Evolutionary conservation across 768 basidiomycete species (phyloP).

Genomic region (Mycena chlorophos): DNA sequence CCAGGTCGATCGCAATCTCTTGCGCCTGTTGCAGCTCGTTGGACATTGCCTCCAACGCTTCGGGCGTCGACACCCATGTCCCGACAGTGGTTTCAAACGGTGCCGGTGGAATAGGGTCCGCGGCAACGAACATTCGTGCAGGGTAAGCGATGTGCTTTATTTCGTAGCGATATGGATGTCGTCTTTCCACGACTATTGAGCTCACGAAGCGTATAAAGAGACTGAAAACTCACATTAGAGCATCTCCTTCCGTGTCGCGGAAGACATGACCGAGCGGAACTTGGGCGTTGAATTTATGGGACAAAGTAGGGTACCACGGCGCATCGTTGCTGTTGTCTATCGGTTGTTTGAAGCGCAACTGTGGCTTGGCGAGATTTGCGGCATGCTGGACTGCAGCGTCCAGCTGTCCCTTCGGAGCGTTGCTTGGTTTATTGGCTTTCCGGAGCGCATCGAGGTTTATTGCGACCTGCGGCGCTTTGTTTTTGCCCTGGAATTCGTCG

Average conservation of each 20-base stretch:
- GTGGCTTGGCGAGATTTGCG: constrained; percentile 77
- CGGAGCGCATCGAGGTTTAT: constrained; percentile 44
- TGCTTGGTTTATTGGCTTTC: constrained; percentile 31
- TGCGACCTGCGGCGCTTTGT: constrained; percentile 64
- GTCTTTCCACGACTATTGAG: too few species aligned
- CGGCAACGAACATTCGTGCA: constrained; percentile 56
- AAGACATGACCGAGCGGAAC: constrained; percentile 75
- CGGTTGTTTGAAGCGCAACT: constrained; percentile 64
- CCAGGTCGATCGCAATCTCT: constrained; percentile 92
- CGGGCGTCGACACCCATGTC: constrained; percentile 65
- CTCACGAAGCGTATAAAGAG: not conserved
- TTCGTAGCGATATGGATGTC: constrained; percentile 87
- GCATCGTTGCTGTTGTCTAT: constrained; percentile 56
- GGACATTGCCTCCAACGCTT: constrained; percentile 62
- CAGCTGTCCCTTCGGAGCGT: constrained; percentile 41
- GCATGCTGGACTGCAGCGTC: constrained; percentile 74
- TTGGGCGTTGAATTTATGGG: constrained; percentile 80
- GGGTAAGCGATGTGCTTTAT: constrained; percentile 75
- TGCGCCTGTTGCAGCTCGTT: constrained; percentile 58
- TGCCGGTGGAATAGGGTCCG: constrained; percentile 51
- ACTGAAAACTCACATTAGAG: constrained; percentile 34
- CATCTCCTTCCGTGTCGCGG: constrained; percentile 30
- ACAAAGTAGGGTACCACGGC: constrained; percentile 68
- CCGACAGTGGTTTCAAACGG: constrained; percentile 69
- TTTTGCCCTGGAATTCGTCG: constrained; percentile 73